phyloP scores from a whole-genome alignment of 2,329 filamentous ascomycete species.

The Fusarium beomiforme region DNA sequence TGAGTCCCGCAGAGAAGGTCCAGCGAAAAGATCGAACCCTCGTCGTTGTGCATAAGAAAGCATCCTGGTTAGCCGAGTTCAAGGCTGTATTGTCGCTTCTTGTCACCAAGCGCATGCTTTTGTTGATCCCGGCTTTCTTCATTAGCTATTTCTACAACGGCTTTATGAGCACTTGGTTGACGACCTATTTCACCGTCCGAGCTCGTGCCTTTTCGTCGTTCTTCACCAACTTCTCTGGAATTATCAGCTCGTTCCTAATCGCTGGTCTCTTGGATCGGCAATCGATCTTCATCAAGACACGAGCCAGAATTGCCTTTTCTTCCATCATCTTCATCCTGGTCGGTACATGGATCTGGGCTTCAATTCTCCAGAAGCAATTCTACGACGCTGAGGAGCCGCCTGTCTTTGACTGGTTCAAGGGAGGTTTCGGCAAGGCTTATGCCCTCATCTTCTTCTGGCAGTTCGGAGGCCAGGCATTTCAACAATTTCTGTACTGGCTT shows the following conservation, averaged over 20 bases:
- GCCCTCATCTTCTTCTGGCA: slow-evolving; percentile 35
- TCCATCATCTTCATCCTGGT: slow-evolving; percentile 1
- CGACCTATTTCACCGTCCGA: slow-evolving; percentile 14
- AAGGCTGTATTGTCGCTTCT: slow-evolving; percentile 17
- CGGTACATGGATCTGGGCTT: slow-evolving; percentile 31
- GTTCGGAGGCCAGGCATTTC: slow-evolving; percentile 31
- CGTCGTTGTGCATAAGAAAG: slow-evolving; percentile 13
- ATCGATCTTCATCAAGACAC: slow-evolving; percentile 32
- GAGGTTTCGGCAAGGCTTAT: slow-evolving; percentile 31
- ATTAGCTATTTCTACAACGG: slow-evolving; percentile 20
- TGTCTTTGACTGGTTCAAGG: slow-evolving; percentile 32
- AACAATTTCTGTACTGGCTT: slow-evolving; percentile 22
- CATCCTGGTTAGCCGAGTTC: slow-evolving; percentile 20
- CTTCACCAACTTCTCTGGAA: slow-evolving; percentile 16
- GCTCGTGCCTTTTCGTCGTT: slow-evolving; percentile 14
- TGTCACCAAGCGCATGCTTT: slow-evolving; percentile 17
- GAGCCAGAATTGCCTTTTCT: slow-evolving; percentile 5
- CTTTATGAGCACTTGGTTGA: slow-evolving; percentile 20
- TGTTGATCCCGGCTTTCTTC: slow-evolving; percentile 21
- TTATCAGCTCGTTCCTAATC: slow-evolving; percentile 7
- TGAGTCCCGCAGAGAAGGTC: slow-evolving; percentile 4
- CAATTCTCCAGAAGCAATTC: slow-evolving; percentile 29
- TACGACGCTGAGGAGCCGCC: slow-evolving; percentile 19
- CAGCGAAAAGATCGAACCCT: slow-evolving; percentile 10
- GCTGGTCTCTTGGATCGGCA: slow-evolving; percentile 21